These are phyloP conservation scores for Noccaea caerulescens DNA, from an alignment of 345 rosid species.

Conservation along the genomic window DNA sequence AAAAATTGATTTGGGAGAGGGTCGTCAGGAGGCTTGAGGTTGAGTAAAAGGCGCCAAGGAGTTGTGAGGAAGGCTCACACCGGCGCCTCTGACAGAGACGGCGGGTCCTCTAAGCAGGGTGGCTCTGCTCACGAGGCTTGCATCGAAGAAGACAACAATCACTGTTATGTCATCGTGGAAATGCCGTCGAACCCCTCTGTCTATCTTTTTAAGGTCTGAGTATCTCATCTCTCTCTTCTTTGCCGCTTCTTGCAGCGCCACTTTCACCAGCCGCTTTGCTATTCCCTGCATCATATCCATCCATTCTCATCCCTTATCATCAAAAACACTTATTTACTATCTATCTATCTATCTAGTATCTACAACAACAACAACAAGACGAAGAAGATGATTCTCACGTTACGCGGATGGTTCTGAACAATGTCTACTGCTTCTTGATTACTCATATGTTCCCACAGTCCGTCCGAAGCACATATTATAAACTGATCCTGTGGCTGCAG, in stretches of 20 bases:
- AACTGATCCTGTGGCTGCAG: slow-evolving; percentile 72
- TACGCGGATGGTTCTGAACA: slow-evolving; percentile 64
- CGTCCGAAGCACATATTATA: slow-evolving; percentile 82
- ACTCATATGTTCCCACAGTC: slow-evolving; percentile 83
- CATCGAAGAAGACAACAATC: slow-evolving; percentile 75
- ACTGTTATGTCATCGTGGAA: slow-evolving; percentile 97
- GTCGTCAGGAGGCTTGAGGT: neutral
- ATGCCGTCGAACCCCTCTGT: slow-evolving; percentile 88
- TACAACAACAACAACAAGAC: neutral
- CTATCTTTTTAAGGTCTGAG: slow-evolving; percentile 93
- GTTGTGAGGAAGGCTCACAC: slow-evolving; percentile 62
- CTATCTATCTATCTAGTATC: neutral
- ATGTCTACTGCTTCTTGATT: slow-evolving; percentile 86
- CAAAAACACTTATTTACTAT: neutral
- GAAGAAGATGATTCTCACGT: slow-evolving; percentile 38
- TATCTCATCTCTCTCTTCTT: slow-evolving; percentile 96
- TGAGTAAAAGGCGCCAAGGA: slow-evolving; percentile 57
- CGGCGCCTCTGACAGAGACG: slow-evolving; percentile 72
- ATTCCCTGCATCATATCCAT: slow-evolving; percentile 60
- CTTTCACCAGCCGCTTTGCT: slow-evolving; percentile 80
- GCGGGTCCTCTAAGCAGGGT: slow-evolving; percentile 50
- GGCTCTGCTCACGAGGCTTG: slow-evolving; percentile 62
- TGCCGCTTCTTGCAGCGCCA: slow-evolving; percentile 85
- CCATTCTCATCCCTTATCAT: neutral
- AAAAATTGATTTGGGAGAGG: neutral